phyloP scores from a whole-genome alignment of 371 early-diverging fungal species.

The Dichotomocladium elegans region DNA sequence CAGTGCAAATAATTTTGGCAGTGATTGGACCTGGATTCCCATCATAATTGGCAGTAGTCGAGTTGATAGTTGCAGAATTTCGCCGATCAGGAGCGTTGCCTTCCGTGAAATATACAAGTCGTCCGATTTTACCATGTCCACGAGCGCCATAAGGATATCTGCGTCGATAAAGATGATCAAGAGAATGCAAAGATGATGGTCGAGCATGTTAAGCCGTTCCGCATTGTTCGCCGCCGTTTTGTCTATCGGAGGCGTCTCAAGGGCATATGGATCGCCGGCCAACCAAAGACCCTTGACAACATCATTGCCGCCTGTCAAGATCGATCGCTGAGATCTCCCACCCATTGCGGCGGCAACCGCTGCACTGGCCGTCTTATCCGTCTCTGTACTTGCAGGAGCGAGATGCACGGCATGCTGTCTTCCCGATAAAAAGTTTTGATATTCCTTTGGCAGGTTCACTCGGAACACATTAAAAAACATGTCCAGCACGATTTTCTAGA shows the following conservation, averaged over 20 bases:
- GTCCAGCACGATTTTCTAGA: slow-evolving; percentile 69
- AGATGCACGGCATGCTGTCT: slow-evolving; percentile 45
- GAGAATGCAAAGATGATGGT: slow-evolving; percentile 69
- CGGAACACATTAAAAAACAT: slow-evolving; percentile 79
- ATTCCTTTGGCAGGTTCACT: slow-evolving; percentile 64
- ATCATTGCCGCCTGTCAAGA: slow-evolving; percentile 16
- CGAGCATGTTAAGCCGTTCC: slow-evolving; percentile 59
- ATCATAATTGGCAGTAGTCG: slow-evolving; percentile 60
- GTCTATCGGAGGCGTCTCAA: background rate
- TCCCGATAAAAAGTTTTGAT: slow-evolving; percentile 49
- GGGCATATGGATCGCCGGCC: background rate
- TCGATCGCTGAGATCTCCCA: slow-evolving; percentile 10
- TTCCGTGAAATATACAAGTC: slow-evolving; percentile 53
- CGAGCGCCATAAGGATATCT: slow-evolving; percentile 69
- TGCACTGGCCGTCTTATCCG: slow-evolving; percentile 10
- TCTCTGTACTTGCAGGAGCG: slow-evolving; percentile 18
- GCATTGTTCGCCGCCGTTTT: slow-evolving; percentile 24
- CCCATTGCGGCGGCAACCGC: no score
- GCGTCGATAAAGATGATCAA: slow-evolving; percentile 76
- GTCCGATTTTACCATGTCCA: slow-evolving; percentile 51
- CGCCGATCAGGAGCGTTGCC: slow-evolving; percentile 70
- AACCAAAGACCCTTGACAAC: slow-evolving; percentile 16
- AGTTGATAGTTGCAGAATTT: slow-evolving; percentile 72
- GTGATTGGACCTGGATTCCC: slow-evolving; percentile 60
- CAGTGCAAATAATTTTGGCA: slow-evolving; percentile 71